These are phyloP conservation scores for Tephrocybe sp. DNA, from an alignment of 768 basidiomycete genomes.

Conservation along the genomic window DNA sequence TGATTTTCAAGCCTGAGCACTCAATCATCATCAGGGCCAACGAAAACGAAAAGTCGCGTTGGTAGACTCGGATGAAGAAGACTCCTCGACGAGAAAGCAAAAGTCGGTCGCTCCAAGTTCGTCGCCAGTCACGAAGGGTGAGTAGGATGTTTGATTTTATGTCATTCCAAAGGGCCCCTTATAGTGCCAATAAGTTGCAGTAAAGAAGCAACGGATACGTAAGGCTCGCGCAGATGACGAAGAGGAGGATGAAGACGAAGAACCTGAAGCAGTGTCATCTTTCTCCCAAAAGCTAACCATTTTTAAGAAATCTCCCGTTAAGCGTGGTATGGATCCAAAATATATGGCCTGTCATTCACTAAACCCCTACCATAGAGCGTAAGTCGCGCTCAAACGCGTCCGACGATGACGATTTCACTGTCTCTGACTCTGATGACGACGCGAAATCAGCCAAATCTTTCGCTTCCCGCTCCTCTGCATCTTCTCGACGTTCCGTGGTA, in stretches of 20 bases:
- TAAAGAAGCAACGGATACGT: conserved; percentile 64
- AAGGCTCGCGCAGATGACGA: conserved; percentile 50
- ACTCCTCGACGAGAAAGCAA: conserved; percentile 20
- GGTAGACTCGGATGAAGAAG: conserved; percentile 68
- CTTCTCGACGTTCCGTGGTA: conserved; percentile 40
- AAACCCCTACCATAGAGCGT: conserved; percentile 30
- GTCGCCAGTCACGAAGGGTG: conserved; percentile 40
- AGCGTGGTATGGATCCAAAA: conserved; percentile 41
- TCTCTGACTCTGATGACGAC: conserved; percentile 63
- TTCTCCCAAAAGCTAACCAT: conserved; percentile 62
- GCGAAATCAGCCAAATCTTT: conserved; percentile 46
- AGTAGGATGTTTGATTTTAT: neutral
- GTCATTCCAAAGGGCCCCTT: neutral
- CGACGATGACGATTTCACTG: conserved; percentile 75
- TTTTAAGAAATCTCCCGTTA: conserved; percentile 64
- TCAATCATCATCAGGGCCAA: conserved; percentile 27
- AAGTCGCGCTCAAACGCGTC: conserved; percentile 39
- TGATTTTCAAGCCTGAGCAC: neutral
- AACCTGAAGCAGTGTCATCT: conserved; percentile 32
- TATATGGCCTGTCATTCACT: neutral
- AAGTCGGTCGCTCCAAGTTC: conserved; percentile 31
- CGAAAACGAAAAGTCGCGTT: conserved; percentile 70
- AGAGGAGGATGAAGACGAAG: conserved; percentile 41
- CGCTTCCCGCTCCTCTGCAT: conserved; percentile 50
- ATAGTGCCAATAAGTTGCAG: conserved; percentile 28